phyloP scores from a whole-genome alignment of 1,139 yeast genomes.

The Yamadazyma pseudoaaseri region DNA sequence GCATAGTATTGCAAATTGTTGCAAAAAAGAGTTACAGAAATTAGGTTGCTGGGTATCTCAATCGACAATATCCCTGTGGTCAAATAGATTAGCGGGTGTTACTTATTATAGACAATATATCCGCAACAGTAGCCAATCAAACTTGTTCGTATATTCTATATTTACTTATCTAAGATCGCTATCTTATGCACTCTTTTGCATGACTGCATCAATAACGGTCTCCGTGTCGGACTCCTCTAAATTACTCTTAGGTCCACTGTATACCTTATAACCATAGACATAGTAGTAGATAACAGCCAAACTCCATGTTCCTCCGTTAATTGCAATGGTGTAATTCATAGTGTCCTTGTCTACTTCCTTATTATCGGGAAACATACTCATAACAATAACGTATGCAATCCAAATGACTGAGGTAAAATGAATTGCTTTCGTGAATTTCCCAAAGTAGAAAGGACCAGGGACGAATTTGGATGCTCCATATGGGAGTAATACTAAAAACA shows the following conservation, averaged over 20 bases:
- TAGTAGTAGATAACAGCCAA: slow-evolving; percentile 27
- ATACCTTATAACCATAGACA: slow-evolving; percentile 28
- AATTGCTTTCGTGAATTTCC: slow-evolving; percentile 41
- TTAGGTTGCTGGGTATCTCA: too few species aligned
- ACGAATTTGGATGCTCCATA: slow-evolving; percentile 43
- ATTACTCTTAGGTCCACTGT: slow-evolving; percentile 39
- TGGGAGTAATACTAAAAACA: slow-evolving; percentile 40
- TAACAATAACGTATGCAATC: slow-evolving; percentile 30
- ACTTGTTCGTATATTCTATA: too few species aligned
- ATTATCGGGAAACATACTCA: slow-evolving; percentile 41
- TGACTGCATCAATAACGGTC: slow-evolving; percentile 1
- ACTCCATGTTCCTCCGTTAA: slow-evolving; percentile 37
- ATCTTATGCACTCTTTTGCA: slow-evolving; percentile 1
- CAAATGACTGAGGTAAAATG: slow-evolving; percentile 25
- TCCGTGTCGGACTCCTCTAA: slow-evolving; percentile 11
- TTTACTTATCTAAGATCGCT: too few species aligned
- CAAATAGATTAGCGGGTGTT: too few species aligned
- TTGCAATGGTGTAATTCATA: slow-evolving; percentile 38
- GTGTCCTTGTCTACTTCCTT: slow-evolving; percentile 24
- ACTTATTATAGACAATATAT: too few species aligned
- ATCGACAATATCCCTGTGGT: too few species aligned
- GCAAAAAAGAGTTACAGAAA: too few species aligned
- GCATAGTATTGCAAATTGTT: too few species aligned
- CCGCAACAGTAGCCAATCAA: too few species aligned
- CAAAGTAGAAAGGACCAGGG: slow-evolving; percentile 67